Conservation (phyloP, 2,329 filamentous ascomycete genomes). For the Ceratocystiopsis brevicomis region DNA sequence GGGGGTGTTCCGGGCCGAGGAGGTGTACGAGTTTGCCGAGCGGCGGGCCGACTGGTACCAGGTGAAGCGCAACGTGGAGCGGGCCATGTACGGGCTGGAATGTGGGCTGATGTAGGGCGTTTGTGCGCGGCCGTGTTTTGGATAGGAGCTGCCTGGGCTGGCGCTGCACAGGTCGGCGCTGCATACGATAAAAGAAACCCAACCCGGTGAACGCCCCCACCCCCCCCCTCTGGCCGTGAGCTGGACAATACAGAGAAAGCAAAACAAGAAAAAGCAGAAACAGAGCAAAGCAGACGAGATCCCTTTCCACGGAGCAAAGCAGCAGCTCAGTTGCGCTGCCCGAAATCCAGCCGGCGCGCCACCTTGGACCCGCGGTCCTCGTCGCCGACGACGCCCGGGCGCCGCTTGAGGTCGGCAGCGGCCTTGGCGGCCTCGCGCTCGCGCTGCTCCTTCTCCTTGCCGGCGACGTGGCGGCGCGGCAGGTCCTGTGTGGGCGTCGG, state of each 20-base stretch:
- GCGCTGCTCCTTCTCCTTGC: constrained; percentile 36
- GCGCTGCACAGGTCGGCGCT: too few species aligned
- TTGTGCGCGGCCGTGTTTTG: too few species aligned
- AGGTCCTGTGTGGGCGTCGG: constrained; percentile 69
- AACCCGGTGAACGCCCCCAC: constrained; percentile 6
- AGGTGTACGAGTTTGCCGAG: constrained; percentile 95
- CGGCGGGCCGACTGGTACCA: constrained; percentile 87
- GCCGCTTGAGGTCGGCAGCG: constrained; percentile 63
- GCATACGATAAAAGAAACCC: background rate
- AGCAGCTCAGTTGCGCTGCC: constrained; percentile 23
- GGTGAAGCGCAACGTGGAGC: constrained; percentile 74
- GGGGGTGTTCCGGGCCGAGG: constrained; percentile 84
- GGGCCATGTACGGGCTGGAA: constrained; percentile 91
- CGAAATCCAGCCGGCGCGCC: constrained; percentile 68
- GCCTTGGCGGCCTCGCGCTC: constrained; percentile 36
- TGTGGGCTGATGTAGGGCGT: constrained; percentile 67
- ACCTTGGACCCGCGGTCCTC: constrained; percentile 52
- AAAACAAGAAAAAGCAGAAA: too few species aligned
- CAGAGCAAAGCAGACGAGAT: too few species aligned
- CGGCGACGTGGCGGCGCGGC: constrained; percentile 55
- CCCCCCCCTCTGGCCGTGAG: background rate
- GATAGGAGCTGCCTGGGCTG: too few species aligned
- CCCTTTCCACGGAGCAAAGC: too few species aligned
- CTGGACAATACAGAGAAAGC: too few species aligned
- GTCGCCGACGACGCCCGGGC: constrained; percentile 52